Evolutionary conservation across 768 basidiomycete genomes (phyloP), one percentile per base, ranked within the genome.

Genomic region (Rhizopogon sp.): DNA sequence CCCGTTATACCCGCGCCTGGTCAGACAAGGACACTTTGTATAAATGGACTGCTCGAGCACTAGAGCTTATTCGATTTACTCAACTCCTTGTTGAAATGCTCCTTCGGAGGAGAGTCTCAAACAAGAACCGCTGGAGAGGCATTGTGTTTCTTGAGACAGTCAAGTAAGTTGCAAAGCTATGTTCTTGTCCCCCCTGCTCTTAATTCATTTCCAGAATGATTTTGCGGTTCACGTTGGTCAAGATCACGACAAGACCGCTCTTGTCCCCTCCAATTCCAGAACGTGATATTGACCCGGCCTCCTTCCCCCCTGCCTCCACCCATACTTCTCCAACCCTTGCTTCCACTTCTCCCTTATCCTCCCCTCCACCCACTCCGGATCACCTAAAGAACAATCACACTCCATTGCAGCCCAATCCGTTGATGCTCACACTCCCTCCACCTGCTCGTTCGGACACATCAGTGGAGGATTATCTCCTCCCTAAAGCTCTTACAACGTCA

Each of bases 41-140:
- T 74, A 88, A 86, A 68, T 88, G 88, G 84, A 82, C 83, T 8
- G 84, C 89, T 22, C 77, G 93, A 43, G 65, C 78, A 2, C 79
- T 98, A 6, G 87, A 90, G 63, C 74, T 93, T 37, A 77, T 94
- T 58, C 82, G 83, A 42, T 94, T 87, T 69, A 79, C 86, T 13
- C 87, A 97, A 66, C 81, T 98, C 43, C 74, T 98, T 28, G 64
- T 95, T 47, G 96, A 98, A 72, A 98, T 98, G 96, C 76, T 81
- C 20, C 74, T 93, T 59, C 79, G 82, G 53, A 79, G 93, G 63
- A 90, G 83, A 64, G 77, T 81, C 5, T 85, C 89, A 0, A 69
- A 76, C 43, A 79, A 79, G 60, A 74, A 72, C 43, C 79, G 84
- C 58, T 96, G 93, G 91, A 79, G 88, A 58, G 79, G 83, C 20